Evolutionary conservation across 345 rosid species (phyloP).

Genomic region (Camelina hispida): DNA sequence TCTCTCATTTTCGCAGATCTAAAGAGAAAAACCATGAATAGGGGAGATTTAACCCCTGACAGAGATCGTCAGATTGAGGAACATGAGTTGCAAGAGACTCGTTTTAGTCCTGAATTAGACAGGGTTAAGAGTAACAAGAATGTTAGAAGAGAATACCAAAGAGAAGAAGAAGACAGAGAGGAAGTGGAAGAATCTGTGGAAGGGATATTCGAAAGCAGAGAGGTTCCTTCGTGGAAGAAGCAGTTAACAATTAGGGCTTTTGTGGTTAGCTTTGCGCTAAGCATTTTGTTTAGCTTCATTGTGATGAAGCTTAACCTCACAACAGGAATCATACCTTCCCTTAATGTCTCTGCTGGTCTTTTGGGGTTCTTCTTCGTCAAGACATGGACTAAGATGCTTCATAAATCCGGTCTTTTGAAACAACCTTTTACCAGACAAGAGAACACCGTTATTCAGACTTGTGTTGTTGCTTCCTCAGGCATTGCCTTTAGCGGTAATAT

Average conservation of each 20-base stretch:
- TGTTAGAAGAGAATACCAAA: conserved; percentile 32
- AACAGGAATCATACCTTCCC: conserved; percentile 74
- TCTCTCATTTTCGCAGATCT: conserved; percentile 34
- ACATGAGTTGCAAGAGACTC: conserved; percentile 44
- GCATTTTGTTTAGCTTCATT: conserved; percentile 64
- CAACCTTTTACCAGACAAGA: conserved; percentile 90
- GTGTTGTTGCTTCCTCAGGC: conserved; percentile 91
- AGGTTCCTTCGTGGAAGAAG: conserved; percentile 62
- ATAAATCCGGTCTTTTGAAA: conserved; percentile 55
- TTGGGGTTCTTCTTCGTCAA: conserved; percentile 70
- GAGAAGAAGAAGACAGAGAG: conserved; percentile 27
- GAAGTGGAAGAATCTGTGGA: conserved; percentile 49
- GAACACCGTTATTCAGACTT: conserved; percentile 86
- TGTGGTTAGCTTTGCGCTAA: conserved; percentile 59
- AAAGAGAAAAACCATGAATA: conserved; percentile 26
- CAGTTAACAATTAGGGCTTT: conserved; percentile 70
- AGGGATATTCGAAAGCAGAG: conserved; percentile 51
- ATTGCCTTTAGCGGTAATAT: conserved; percentile 88
- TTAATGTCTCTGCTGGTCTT: conserved; percentile 73
- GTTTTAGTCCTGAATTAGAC: conserved; percentile 30
- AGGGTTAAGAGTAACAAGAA: conserved; percentile 20
- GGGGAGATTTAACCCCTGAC: conserved; percentile 36
- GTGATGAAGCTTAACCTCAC: conserved; percentile 75
- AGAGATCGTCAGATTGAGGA: conserved; percentile 37
- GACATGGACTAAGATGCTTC: conserved; percentile 64